Evolutionary conservation across 768 basidiomycete species (phyloP).

Genomic region (Brasilioporus rufonigricans): DNA sequence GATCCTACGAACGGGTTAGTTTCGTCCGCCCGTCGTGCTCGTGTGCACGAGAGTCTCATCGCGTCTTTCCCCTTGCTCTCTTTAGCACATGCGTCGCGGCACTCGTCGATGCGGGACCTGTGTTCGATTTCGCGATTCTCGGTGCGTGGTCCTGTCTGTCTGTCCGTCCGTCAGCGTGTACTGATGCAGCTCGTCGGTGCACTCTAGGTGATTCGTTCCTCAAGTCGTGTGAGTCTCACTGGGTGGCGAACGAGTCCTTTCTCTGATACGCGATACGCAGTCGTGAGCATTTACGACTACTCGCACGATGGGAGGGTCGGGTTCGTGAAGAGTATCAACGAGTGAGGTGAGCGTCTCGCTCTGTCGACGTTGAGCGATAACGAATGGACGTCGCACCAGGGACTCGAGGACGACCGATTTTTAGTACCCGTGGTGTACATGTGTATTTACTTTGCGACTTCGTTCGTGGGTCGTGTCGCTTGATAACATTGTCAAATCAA

Average conservation of each 20-base stretch:
- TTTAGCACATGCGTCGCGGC: conserved; percentile 54
- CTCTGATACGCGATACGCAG: conserved; percentile 30
- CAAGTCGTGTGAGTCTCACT: conserved; percentile 53
- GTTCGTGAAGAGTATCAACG: conserved; percentile 52
- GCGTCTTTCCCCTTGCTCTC: background rate
- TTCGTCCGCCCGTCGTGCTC: too few species aligned
- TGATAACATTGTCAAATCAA: background rate
- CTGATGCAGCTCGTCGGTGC: background rate
- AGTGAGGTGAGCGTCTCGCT: background rate
- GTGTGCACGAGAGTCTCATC: background rate
- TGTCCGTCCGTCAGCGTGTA: background rate
- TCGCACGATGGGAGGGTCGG: conserved; percentile 53
- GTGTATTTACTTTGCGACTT: too few species aligned
- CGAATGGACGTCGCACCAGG: too few species aligned
- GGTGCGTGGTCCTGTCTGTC: conserved; percentile 8
- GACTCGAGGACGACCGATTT: too few species aligned
- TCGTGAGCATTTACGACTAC: conserved; percentile 64
- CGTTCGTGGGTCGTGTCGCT: background rate
- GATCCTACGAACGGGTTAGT: conserved; percentile 31
- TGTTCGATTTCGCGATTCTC: conserved; percentile 12
- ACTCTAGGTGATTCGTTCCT: conserved; percentile 54
- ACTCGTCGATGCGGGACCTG: conserved; percentile 39
- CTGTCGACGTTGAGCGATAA: background rate
- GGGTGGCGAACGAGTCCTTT: background rate
- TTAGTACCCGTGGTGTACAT: too few species aligned